Evolutionary conservation across 345 rosid genomes (phyloP), one percentile per base, ranked within the genome.

Genomic region (Citrus mangshanensis): DNA sequence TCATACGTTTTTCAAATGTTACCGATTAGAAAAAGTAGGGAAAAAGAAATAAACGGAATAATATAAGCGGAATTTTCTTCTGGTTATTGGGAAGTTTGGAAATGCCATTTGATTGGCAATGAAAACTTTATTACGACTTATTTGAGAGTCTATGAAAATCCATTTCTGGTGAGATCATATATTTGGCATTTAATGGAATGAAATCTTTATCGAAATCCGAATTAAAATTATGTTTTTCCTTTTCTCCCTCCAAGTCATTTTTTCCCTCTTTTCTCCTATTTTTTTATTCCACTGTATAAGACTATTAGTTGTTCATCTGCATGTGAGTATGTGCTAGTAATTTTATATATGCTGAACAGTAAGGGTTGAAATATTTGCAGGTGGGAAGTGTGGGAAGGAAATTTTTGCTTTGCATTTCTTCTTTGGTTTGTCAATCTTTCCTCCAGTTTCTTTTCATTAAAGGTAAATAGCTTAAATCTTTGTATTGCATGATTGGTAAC

Each of bases 361-460:
- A 63, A 76, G 51, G 70, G 81, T 78, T 59, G 63, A 77, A 86
- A 75, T 40, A 68, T 85, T 85, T 74, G 83, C 85, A 92, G 97
- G 86, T 93, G 91, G 90, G 89, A 88, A 85, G 84, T 83, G 74
- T 81, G 84, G 86, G 89, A 85, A 79, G 85, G 86, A 79, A 89
- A 81, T 75, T 80, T 76, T 80, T 77, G 85, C 76, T 76, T 88
- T 59, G 65, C 59, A 32, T 90, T 85, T 86, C 87, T 91, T 78
- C 87, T 61, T 51, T 84, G 93, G 95, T 82, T 91, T 83, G 76
- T 91, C 63, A 83, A 85, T 78, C 83, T 89, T 79, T 90, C 90
- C 67, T 91, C 94, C 60, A 80, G 91, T 77, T 87, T 90, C 80
- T 77, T 88, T 75, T 89, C 94, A 74, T 76, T 89, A 69, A 93